A percentile compares a stretch with the other conserved stretches of the same genome.
phyloP scores from a whole-genome alignment of 2,329 filamentous ascomycete genomes.

The Xylariaceae sp. region DNA sequence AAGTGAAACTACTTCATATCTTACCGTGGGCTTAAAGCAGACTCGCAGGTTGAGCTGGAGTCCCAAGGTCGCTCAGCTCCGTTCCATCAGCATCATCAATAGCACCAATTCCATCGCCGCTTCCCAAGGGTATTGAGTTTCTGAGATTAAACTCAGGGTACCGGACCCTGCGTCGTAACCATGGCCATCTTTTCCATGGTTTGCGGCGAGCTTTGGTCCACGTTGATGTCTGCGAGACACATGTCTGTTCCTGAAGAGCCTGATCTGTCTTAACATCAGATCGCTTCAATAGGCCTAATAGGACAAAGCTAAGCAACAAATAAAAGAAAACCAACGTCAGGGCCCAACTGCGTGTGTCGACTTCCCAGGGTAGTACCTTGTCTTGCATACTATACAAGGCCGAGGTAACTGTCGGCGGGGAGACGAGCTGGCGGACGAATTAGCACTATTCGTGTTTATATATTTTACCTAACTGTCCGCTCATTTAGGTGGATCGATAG shows the following conservation, averaged over 20 bases:
- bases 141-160: too few species aligned
- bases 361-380: neutral
- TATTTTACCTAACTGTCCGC: too few species aligned
- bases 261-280: conserved; percentile 1
- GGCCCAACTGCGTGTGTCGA: conserved; percentile 1
- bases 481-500: too few species aligned
- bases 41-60: neutral
- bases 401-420: conserved; percentile 12
- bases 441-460: neutral
- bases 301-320: neutral
- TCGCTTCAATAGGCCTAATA: conserved; percentile 3
- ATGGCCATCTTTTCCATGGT: too few species aligned
- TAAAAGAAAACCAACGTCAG: conserved; percentile 8
- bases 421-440: conserved; percentile 1
- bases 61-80: neutral
- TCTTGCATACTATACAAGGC: conserved; percentile 17
- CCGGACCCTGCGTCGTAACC: too few species aligned
- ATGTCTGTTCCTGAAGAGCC: neutral
- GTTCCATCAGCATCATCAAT: neutral
- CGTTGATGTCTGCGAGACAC: too few species aligned
- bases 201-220: too few species aligned
- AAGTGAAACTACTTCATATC: too few species aligned
- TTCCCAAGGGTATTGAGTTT: neutral
- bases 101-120: neutral
- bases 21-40: neutral